Percentiles rank a stretch among this genome's conserved stretches.
Evolutionary conservation across 2,329 filamentous ascomycete genomes (phyloP).

Genomic region (Didymella pomorum): DNA sequence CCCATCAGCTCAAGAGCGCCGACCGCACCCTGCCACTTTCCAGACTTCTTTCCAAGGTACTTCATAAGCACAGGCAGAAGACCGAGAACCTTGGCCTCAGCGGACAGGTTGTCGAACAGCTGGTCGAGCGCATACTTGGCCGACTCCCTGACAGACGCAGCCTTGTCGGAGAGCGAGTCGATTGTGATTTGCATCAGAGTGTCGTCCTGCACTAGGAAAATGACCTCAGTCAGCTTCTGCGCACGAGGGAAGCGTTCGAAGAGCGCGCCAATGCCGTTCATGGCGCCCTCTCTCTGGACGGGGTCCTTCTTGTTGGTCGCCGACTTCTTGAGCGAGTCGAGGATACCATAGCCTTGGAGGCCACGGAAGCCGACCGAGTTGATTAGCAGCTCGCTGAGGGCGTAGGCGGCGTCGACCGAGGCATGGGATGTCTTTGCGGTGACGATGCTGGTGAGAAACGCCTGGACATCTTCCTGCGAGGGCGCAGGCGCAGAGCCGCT

Average conservation of each 20-base stretch:
- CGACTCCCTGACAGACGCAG: constrained; percentile 84
- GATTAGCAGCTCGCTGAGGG: constrained; percentile 68
- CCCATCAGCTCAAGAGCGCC: constrained; percentile 85
- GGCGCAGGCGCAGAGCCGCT: constrained; percentile 53
- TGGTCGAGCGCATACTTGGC: constrained; percentile 94
- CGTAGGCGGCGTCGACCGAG: constrained; percentile 70
- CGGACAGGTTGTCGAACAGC: constrained; percentile 78
- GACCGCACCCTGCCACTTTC: constrained; percentile 97
- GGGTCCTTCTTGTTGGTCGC: constrained; percentile 94
- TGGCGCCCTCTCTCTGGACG: constrained; percentile 83
- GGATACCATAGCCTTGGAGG: constrained; percentile 67
- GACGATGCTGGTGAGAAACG: constrained; percentile 55
- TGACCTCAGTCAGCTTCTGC: constrained; percentile 79
- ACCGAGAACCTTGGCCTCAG: constrained; percentile 83
- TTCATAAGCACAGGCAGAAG: constrained; percentile 77
- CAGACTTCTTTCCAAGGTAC: constrained; percentile 83
- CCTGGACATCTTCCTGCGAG: constrained; percentile 56
- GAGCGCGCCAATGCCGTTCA: constrained; percentile 92
- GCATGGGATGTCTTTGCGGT: constrained; percentile 62
- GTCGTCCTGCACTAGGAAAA: constrained; percentile 83
- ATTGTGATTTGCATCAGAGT: constrained; percentile 76
- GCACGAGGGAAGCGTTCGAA: constrained; percentile 87
- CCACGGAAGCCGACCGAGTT: constrained; percentile 71
- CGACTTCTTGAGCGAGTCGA: constrained; percentile 75
- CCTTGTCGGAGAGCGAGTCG: constrained; percentile 90